Conservation (phyloP, 768 basidiomycete genomes). For the Tylopilus felleus region DNA sequence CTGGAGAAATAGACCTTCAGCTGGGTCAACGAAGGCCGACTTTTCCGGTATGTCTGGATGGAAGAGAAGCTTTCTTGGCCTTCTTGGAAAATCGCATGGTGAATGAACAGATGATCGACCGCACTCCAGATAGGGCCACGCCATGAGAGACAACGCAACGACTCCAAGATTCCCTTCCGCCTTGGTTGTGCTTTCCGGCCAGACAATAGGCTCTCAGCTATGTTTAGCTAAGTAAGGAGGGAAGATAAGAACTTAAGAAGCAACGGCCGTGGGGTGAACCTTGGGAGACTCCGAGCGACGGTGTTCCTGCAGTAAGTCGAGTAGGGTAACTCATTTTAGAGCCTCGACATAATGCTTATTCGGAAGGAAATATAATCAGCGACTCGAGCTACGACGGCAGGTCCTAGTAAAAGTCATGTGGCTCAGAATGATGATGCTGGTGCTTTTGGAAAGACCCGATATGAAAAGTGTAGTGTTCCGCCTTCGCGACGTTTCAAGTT, state of each 20-base stretch:
- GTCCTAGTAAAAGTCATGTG: too few relatives aligned
- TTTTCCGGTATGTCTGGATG: background rate
- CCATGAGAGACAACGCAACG: background rate
- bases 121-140: background rate
- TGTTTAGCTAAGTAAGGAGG: constrained; percentile 2
- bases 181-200: background rate
- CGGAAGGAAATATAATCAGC: background rate
- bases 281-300: background rate
- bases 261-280: background rate
- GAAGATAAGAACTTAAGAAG: background rate
- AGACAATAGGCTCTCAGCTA: background rate
- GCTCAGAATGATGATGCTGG: background rate
- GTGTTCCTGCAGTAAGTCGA: background rate
- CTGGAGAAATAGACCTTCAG: constrained; percentile 37
- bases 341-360: background rate
- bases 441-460: constrained; percentile 15
- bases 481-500: background rate
- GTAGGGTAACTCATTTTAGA: background rate
- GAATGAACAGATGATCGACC: background rate
- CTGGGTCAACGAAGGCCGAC: constrained; percentile 33
- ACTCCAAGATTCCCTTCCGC: background rate
- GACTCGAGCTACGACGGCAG: background rate
- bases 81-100: background rate
- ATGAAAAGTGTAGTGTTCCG: constrained; percentile 22
- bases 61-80: background rate